A percentile compares a stretch with the other conserved stretches of the same genome.
Conservation (phyloP, 345 rosid genomes). For the Iberis pinnata region DNA sequence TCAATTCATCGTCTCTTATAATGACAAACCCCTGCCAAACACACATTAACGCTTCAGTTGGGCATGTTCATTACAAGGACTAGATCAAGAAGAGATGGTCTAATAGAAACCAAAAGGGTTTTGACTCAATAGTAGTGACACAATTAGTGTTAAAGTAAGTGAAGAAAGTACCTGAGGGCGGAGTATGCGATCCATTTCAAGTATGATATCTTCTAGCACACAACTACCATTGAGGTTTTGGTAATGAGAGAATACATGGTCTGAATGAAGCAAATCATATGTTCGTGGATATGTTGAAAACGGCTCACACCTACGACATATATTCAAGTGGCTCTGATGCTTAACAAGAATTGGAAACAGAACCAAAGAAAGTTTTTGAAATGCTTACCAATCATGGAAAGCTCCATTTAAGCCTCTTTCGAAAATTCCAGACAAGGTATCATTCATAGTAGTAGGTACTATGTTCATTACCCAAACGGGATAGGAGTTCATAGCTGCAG, state of each 20-base stretch:
- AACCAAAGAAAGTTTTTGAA: background rate
- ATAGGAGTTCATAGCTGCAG: constrained; percentile 47
- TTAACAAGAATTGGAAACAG: constrained; percentile 6
- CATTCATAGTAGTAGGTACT: constrained; percentile 59
- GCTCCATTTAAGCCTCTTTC: constrained; percentile 69
- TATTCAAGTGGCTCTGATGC: background rate
- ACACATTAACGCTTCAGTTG: background rate
- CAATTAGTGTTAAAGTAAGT: background rate
- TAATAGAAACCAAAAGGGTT: background rate
- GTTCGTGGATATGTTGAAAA: constrained; percentile 94
- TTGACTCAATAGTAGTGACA: background rate
- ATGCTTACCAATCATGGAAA: constrained; percentile 85
- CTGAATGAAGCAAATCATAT: constrained; percentile 74
- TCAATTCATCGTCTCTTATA: constrained; percentile 66
- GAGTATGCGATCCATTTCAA: constrained; percentile 86
- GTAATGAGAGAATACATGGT: constrained; percentile 57
- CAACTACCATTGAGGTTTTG: constrained; percentile 51
- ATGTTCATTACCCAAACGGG: constrained; percentile 96
- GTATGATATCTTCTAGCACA: constrained; percentile 66
- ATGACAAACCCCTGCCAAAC: constrained; percentile 65
- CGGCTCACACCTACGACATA: constrained; percentile 67
- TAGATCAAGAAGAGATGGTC: background rate
- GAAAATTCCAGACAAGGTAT: constrained; percentile 68
- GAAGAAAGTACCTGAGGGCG: constrained; percentile 63
- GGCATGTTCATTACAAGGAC: background rate